Conservation (phyloP, 352 stramenopile genomes). For the Phytophthora nicotianae region DNA sequence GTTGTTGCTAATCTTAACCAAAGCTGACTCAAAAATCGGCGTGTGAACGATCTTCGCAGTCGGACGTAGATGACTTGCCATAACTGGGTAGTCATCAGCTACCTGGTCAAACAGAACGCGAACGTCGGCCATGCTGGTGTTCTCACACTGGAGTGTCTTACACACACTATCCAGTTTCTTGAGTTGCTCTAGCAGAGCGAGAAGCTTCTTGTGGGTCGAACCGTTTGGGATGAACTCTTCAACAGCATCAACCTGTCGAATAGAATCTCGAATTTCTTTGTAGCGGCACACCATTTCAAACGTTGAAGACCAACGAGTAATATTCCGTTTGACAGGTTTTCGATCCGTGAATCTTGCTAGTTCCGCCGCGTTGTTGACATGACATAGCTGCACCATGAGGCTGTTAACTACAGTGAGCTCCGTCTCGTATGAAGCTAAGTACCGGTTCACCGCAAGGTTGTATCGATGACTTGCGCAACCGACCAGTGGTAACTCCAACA, state of each 20-base stretch:
- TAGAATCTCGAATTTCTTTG: background rate
- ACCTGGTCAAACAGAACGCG: too few species aligned
- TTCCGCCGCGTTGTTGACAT: background rate
- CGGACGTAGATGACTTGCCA: too few species aligned
- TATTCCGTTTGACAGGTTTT: background rate
- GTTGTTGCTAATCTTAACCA: background rate
- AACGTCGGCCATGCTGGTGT: too few species aligned
- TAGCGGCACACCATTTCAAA: background rate
- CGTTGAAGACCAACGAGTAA: background rate
- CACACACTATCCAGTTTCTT: too few species aligned
- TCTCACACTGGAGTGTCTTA: too few species aligned
- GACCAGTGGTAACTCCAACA: background rate
- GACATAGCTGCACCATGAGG: background rate
- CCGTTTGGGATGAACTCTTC: background rate
- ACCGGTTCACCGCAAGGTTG: background rate
- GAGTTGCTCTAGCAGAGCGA: background rate
- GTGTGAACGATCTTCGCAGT: too few species aligned
- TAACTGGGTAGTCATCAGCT: too few species aligned
- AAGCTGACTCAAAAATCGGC: too few species aligned
- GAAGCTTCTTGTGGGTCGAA: background rate
- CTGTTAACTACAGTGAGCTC: background rate
- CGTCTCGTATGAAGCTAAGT: background rate
- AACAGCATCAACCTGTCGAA: too few species aligned
- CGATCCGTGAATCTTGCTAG: background rate
- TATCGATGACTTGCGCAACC: background rate